A percentile compares a stretch with the other conserved stretches of the same genome.
Evolutionary conservation across 2,329 filamentous ascomycete genomes (phyloP).

Genomic region (Fusarium decemcellulare): DNA sequence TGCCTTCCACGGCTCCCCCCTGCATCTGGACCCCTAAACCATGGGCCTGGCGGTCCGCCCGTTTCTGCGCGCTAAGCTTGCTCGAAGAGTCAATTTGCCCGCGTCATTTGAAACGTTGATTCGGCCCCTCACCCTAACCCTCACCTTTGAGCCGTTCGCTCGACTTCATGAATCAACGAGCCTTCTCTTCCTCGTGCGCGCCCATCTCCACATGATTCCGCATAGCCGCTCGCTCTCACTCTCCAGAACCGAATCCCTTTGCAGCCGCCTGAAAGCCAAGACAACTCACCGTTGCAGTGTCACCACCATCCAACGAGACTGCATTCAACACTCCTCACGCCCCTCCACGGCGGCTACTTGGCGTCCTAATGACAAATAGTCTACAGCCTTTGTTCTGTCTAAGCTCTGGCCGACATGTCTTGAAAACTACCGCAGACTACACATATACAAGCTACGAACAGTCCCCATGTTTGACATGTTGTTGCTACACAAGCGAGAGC

Average conservation of each 20-base stretch:
- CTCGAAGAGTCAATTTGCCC: constrained; percentile 35
- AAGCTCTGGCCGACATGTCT: not conserved
- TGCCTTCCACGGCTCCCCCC: constrained; percentile 8
- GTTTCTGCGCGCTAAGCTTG: constrained; percentile 39
- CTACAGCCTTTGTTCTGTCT: not conserved
- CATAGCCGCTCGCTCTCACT: too few relatives aligned
- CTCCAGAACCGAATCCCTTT: not conserved
- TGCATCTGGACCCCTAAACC: constrained; percentile 38
- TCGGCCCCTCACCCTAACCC: not conserved
- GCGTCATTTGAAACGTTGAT: constrained; percentile 38
- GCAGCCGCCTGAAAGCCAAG: constrained; percentile 1
- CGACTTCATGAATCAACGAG: not conserved
- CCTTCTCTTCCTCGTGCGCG: not conserved
- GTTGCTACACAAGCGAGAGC: not conserved
- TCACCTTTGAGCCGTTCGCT: not conserved
- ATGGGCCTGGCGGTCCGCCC: constrained; percentile 26
- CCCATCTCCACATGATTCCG: not conserved
- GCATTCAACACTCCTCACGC: constrained; percentile 7
- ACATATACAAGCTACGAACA: constrained; percentile 5
- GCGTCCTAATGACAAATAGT: constrained; percentile 1
- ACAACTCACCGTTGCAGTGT: constrained; percentile 20
- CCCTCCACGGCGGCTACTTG: constrained; percentile 21
- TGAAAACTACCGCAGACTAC: not conserved
- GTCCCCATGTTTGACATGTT: not conserved
- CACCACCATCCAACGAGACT: constrained; percentile 12